Evolutionary conservation across 2,329 filamentous ascomycete genomes (phyloP), one percentile per base, ranked within the genome.

Genomic region (Cryphonectria nitschkei): DNA sequence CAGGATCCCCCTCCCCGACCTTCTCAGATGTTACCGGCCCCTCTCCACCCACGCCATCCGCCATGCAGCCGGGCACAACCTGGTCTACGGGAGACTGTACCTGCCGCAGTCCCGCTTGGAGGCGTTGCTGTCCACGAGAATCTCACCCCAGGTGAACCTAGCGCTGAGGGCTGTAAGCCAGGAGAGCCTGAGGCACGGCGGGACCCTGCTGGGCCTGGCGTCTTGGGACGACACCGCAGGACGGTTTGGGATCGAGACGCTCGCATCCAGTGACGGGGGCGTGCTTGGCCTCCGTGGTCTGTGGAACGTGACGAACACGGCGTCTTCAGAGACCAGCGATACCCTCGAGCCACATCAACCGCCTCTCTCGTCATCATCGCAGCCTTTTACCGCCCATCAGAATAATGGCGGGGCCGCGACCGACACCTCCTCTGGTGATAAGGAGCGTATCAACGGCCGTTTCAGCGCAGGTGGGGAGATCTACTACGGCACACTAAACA

Each of bases 401-500:
- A n/a, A 9, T 7, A 58, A 54, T 32, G 22, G 56, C 19, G 43
- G 41, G 11, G 32, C 41, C 3, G 11, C 58, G 4, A 13, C 34
- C 32, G n/a, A 54, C 22, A 19, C 43, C 54, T 26, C 37, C 65
- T 32, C 65, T 2, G 54, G 46, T 56, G 84, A 88, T 60, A 83
- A 81, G 71, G 90, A 92, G 78, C 88, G 86, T 75, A 89, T 91
- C 71, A 92, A 90, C 82, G 95, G 93, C 11, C 90, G 95, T 29
- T 94, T 98, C 79, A 97, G 93, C 77, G 93, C 93, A 3, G 96
- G 96, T 50, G 95, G 91, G 69, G 96, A 99, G 81, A 86, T 97
- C 50, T 99, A 98, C 83, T 99, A 99, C 83, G 96, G 95, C 32
- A 92, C 95, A 0, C 83, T 98, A 71, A 98, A 98, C 80, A 98